Evolutionary conservation across 2,329 filamentous ascomycete species (phyloP).

Genomic region (Ramularia collo-cygni): DNA sequence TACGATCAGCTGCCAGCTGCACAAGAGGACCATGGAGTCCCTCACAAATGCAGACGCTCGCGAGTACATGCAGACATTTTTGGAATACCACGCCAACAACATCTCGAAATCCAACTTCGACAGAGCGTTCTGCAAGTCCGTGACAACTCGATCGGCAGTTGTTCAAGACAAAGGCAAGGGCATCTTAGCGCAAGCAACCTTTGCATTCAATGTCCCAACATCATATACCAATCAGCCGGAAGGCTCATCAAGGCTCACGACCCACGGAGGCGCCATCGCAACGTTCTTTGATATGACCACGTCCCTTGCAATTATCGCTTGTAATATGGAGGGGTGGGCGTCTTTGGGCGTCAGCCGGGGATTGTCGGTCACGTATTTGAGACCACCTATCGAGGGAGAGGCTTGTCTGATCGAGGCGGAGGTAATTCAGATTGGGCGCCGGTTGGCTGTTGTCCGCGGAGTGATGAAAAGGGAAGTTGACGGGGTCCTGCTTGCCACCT

Average conservation of each 20-base stretch:
- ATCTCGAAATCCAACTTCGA: slow-evolving; percentile 15
- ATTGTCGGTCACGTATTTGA: slow-evolving; percentile 40
- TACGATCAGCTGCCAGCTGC: no score
- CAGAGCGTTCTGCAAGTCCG: slow-evolving; percentile 7
- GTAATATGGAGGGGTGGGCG: slow-evolving; percentile 28
- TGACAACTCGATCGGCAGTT: slow-evolving; percentile 5
- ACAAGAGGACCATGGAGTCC: background rate
- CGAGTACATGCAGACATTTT: slow-evolving; percentile 7
- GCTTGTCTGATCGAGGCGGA: slow-evolving; percentile 35
- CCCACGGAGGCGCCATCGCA: slow-evolving; percentile 40
- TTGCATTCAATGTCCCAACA: slow-evolving; percentile 12
- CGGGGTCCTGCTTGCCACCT: slow-evolving; percentile 24
- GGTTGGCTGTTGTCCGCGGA: slow-evolving; percentile 33
- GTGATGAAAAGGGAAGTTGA: slow-evolving; percentile 32
- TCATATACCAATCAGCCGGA: slow-evolving; percentile 14
- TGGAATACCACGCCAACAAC: slow-evolving; percentile 5
- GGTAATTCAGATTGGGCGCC: slow-evolving; percentile 38
- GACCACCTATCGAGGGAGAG: slow-evolving; percentile 33
- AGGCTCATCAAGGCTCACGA: slow-evolving; percentile 8
- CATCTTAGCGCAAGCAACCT: slow-evolving; percentile 9
- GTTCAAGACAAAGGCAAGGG: slow-evolving; percentile 5
- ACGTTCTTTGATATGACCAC: slow-evolving; percentile 50
- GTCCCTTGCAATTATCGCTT: slow-evolving; percentile 26
- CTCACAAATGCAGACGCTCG: slow-evolving; percentile 5
- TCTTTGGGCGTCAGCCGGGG: slow-evolving; percentile 33